Evolutionary conservation across 805 yeast species (phyloP).

Genomic region (Pichia californica): DNA sequence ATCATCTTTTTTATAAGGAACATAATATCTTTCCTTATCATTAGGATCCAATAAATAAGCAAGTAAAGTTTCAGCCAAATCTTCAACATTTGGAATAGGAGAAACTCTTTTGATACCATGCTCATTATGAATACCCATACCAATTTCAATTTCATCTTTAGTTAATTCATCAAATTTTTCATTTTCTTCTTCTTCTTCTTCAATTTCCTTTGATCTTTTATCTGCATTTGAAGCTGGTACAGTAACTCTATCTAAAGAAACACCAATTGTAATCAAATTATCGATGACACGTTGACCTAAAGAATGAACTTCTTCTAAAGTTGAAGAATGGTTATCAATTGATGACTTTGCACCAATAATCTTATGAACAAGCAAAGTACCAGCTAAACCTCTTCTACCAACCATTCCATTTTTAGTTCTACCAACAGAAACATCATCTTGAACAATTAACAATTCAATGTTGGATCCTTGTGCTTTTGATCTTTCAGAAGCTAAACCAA

Average conservation of each 20-base stretch:
- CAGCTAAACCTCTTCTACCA: conserved; percentile 92
- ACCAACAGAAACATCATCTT: conserved; percentile 96
- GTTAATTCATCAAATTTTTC: conserved; percentile 36
- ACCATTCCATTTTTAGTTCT: conserved; percentile 82
- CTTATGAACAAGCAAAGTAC: conserved; percentile 83
- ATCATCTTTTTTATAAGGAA: conserved; percentile 47
- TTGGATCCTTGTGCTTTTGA: conserved; percentile 72
- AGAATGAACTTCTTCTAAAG: conserved; percentile 46
- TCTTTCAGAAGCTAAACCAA: conserved; percentile 86
- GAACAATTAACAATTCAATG: conserved; percentile 69
- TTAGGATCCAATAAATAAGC: conserved; percentile 51
- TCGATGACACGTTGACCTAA: conserved; percentile 57
- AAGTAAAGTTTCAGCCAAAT: conserved; percentile 52
- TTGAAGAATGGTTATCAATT: conserved; percentile 25
- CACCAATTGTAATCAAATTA: conserved; percentile 78
- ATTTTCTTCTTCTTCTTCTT: conserved; percentile 25
- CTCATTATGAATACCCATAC: conserved; percentile 95
- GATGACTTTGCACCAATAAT: conserved; percentile 61
- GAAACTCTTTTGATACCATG: conserved; percentile 66
- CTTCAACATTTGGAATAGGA: conserved; percentile 67
- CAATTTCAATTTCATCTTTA: conserved; percentile 72
- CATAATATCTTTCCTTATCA: conserved; percentile 78
- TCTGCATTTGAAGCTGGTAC: conserved; percentile 61
- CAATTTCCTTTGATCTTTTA: neutral
- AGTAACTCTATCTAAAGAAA: conserved; percentile 81